phyloP scores from a whole-genome alignment of 352 stramenopile genomes.

The Phytopythium aichiense region DNA sequence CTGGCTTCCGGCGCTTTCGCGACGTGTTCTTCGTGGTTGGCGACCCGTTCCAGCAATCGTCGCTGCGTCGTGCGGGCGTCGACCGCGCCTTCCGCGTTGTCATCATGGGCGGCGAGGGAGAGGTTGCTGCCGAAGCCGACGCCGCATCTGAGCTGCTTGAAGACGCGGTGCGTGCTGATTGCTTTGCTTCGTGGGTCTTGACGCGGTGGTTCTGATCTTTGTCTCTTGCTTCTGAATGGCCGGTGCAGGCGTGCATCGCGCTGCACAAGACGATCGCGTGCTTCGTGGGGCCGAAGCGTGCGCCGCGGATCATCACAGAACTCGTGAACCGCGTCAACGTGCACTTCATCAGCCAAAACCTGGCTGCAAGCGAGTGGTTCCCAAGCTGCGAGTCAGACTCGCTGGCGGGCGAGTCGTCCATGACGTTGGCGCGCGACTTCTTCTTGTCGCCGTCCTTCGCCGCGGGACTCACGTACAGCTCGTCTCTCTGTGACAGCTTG shows the following conservation, averaged over 20 bases:
- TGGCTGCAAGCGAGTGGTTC: constrained; percentile 72
- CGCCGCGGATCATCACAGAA: constrained; percentile 71
- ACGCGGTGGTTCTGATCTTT: not conserved
- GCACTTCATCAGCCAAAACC: constrained; percentile 79
- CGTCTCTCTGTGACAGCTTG: constrained; percentile 78
- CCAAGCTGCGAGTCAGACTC: constrained; percentile 12
- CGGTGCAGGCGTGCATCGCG: constrained; percentile 30
- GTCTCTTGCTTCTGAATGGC: constrained; percentile 5
- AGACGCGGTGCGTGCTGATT: constrained; percentile 42
- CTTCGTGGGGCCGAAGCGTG: constrained; percentile 51
- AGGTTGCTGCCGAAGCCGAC: constrained; percentile 34
- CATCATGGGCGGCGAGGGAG: constrained; percentile 63
- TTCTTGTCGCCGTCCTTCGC: constrained; percentile 79
- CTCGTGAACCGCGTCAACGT: constrained; percentile 78
- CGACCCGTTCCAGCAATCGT: constrained; percentile 52
- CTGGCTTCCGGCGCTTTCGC: constrained; percentile 61
- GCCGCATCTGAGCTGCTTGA: constrained; percentile 66
- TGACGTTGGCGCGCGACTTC: constrained; percentile 71
- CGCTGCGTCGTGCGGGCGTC: constrained; percentile 60
- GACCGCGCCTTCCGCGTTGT: constrained; percentile 61
- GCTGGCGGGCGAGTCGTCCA: constrained; percentile 27
- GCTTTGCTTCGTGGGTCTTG: not conserved
- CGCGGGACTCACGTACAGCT: constrained; percentile 82
- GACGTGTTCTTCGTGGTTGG: constrained; percentile 73
- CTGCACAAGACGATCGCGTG: constrained; percentile 79